A percentile compares a stretch with the other conserved stretches of the same genome.
These are phyloP conservation scores for Grosmannia huntii DNA, from an alignment of 2,329 filamentous ascomycete genomes.

Conservation along the genomic window DNA sequence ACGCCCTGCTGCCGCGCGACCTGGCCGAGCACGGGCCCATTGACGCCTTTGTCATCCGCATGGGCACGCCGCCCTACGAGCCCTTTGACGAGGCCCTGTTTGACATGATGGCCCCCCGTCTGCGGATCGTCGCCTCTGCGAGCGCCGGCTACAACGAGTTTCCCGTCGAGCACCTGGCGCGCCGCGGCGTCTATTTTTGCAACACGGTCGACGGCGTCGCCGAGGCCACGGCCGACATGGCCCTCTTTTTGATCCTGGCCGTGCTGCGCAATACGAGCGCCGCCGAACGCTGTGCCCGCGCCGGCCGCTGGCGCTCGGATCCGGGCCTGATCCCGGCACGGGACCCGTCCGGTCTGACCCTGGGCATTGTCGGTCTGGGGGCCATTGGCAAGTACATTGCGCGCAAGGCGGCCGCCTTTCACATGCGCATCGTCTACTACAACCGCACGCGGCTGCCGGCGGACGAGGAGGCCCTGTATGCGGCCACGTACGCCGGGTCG, in stretches of 20 bases:
- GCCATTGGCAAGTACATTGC: conserved; percentile 31
- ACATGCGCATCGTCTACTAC: conserved; percentile 30
- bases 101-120: conserved; percentile 24
- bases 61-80: conserved; percentile 34
- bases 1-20: conserved; percentile 22
- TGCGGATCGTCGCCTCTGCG: conserved; percentile 32
- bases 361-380: conserved; percentile 37
- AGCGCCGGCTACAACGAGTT: conserved; percentile 36
- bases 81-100: conserved; percentile 35
- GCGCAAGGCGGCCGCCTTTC: conserved; percentile 26
- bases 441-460: conserved; percentile 24
- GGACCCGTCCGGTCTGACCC: conserved; percentile 29
- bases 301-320: conserved; percentile 24
- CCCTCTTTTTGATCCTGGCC: conserved; percentile 19
- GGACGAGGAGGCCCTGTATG: conserved; percentile 21
- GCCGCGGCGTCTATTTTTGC: conserved; percentile 35
- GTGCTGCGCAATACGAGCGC: conserved; percentile 26
- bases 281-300: conserved; percentile 23
- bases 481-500: conserved; percentile 22
- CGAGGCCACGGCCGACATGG: conserved; percentile 24
- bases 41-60: conserved; percentile 34
- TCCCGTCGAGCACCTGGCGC: conserved; percentile 28
- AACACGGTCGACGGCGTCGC: conserved; percentile 39
- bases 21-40: conserved; percentile 26
- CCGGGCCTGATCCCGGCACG: conserved; percentile 19